These are phyloP conservation scores for Volvox carteri DNA, from an alignment of 163 green algal genomes.

Conservation along the genomic window DNA sequence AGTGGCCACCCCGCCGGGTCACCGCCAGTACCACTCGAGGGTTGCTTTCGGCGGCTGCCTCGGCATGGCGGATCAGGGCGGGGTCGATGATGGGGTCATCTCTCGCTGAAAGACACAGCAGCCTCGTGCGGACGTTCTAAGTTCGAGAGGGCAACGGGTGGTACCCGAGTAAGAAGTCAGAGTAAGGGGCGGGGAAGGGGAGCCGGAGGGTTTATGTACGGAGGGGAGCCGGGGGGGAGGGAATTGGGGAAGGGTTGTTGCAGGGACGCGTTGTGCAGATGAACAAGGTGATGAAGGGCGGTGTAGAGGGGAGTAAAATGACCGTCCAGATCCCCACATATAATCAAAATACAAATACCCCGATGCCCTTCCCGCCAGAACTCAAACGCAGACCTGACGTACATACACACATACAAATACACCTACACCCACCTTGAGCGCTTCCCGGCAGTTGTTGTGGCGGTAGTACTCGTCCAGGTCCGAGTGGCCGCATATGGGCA, in stretches of 20 bases:
- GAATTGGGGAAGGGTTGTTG: not conserved
- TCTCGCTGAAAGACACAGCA: conserved; percentile 46
- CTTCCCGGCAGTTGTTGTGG: conserved; percentile 42
- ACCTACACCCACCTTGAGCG: conserved; percentile 24
- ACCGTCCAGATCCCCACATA: no score
- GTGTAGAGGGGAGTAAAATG: no score
- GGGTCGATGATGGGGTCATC: conserved; percentile 50
- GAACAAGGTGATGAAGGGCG: not conserved
- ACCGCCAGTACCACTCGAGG: conserved; percentile 30
- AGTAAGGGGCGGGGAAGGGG: not conserved
- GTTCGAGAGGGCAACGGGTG: not conserved
- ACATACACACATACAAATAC: no score
- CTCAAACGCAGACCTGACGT: no score
- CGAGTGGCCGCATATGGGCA: conserved; percentile 31
- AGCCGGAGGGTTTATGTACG: not conserved
- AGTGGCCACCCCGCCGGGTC: conserved; percentile 41
- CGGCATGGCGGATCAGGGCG: conserved; percentile 26
- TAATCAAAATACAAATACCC: no score
- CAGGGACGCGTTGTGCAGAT: not conserved
- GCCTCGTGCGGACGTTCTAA: conserved; percentile 8
- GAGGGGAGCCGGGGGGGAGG: not conserved
- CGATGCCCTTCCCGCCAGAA: no score
- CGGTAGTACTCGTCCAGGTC: conserved; percentile 42
- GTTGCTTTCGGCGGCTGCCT: conserved; percentile 32
- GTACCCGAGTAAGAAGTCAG: no score